Base-by-base conservation (phyloP, 2,329 filamentous ascomycete species). In the Microdochium nivale region DNA sequence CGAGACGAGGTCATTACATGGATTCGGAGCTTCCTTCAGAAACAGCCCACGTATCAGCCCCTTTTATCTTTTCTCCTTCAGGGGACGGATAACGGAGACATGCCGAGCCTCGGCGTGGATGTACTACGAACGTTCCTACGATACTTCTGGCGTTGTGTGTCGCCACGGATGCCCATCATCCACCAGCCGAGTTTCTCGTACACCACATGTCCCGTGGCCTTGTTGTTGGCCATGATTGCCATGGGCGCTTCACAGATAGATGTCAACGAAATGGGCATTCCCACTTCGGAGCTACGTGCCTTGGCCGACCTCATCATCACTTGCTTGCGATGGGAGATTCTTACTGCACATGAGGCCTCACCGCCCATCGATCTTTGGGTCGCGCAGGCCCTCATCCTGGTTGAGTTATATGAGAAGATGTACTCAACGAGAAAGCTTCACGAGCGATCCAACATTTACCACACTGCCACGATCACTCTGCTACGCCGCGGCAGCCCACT, bases 361-460 rank as follows among this genome's bases (percentile, higher is more conserved):
- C 89, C 91, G 0, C 89, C 90, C 0, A 89, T 90, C 0, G 88
- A 88, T 58, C 70, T 96, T 2, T 95, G 90, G 88, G 84, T 94
- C 1, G 92, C 94, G 56, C 90, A 96, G 64, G 84, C 90, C 0
- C 71, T 95, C 46, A 70, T 96, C 1, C 74, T 96, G 3, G 73
- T 96, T 2, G 91, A 96, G 64, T 81, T 91, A 3, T 95, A 92
- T 60, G 90, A 96, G 70, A 96, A 95, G 75, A 87, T 95, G 79
- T 94, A 88, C 65, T 89, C 88, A 2, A 90, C 88, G 1, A 79
- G 89, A 43, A 79, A 81, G 16, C 74, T 96, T 25, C 90, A 96
- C 67, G 91, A 96, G 66, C 78, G 90, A 57, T 88, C 90, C 0
- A 89, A 96, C 60, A 94, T 95, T 35, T 91, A 95, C 61, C 90